A percentile compares a stretch with the other conserved stretches of the same genome.
Conservation (phyloP, 169 alveolate species). For the Amoebophrya sp. region DNA sequence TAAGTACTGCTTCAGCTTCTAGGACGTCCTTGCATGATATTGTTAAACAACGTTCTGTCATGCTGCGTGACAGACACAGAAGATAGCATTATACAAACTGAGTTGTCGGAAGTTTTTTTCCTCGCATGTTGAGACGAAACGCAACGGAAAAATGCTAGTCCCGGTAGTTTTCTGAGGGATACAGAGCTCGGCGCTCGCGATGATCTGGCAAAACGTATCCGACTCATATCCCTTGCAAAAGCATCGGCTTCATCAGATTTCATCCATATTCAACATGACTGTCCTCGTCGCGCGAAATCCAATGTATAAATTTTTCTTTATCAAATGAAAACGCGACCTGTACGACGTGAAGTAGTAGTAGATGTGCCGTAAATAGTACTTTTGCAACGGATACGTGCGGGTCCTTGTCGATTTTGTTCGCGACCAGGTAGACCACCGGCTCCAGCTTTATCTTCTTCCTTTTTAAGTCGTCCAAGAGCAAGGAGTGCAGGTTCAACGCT, state of each 20-base stretch:
- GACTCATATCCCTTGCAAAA: background rate
- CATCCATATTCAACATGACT: background rate
- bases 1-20: background rate
- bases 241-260: no score
- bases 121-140: no score
- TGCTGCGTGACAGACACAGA: background rate
- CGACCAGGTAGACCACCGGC: constrained; percentile 34
- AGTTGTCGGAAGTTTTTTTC: no score
- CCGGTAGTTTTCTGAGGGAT: no score
- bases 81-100: background rate
- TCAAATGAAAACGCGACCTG: background rate
- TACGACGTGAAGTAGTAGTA: no score
- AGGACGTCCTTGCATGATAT: background rate
- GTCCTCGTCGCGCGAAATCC: background rate
- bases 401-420: constrained; percentile 32
- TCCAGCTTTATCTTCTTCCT: constrained; percentile 7
- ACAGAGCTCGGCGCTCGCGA: no score
- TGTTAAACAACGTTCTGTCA: background rate
- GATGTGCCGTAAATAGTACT: no score
- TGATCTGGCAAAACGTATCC: background rate
- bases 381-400: no score
- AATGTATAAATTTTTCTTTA: no score
- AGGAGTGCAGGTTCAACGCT: constrained; percentile 13
- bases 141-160: no score
- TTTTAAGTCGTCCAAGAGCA: constrained; percentile 22